Evolutionary conservation across 2,329 filamentous ascomycete species (phyloP).

Genomic region (Aureobasidium lini): DNA sequence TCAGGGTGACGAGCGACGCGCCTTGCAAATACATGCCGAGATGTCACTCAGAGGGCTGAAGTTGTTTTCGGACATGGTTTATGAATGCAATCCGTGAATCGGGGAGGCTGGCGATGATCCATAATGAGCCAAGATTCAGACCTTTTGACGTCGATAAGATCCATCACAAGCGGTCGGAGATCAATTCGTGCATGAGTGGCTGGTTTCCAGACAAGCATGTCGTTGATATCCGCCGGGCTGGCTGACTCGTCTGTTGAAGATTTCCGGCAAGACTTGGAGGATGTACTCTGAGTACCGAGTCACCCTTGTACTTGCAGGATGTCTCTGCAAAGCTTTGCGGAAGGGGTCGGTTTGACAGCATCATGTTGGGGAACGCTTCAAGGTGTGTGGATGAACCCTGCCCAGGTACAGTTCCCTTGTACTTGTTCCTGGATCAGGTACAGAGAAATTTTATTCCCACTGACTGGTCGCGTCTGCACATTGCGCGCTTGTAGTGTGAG

Average conservation of each 20-base stretch:
- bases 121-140: neutral
- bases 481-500: neutral
- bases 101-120: neutral
- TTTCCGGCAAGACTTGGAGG: neutral
- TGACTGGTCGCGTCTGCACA: neutral
- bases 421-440: slow-evolving; percentile 1
- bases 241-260: neutral
- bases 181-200: neutral
- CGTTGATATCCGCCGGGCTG: neutral
- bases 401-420: neutral
- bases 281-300: neutral
- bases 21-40: neutral
- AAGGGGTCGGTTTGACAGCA: neutral
- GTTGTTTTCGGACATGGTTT: neutral
- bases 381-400: neutral
- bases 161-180: neutral
- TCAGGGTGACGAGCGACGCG: neutral
- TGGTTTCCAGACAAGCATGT: neutral
- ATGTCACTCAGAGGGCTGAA: neutral
- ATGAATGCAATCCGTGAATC: too few relatives aligned
- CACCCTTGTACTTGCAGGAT: neutral
- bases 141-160: neutral
- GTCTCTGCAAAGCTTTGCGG: neutral
- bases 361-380: neutral
- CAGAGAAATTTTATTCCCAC: neutral